phyloP scores from a whole-genome alignment of 1,284 basidiomycete genomes.

The Cerioporus squamosus region DNA sequence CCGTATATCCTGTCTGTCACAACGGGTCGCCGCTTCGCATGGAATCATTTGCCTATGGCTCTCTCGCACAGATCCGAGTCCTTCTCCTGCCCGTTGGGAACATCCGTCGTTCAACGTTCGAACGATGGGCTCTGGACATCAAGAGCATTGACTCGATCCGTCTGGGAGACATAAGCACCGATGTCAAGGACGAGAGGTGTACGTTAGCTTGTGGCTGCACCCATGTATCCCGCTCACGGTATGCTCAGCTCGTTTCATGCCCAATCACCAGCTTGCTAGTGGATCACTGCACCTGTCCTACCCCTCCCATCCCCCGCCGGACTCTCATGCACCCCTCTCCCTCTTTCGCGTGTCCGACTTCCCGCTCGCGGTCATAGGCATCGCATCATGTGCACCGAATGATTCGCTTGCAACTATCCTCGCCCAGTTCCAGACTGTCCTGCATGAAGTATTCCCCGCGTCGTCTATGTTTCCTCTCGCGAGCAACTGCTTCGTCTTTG shows the following conservation, averaged over 20 bases:
- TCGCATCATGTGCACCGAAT: constrained; percentile 66
- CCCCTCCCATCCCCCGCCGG: constrained; percentile 68
- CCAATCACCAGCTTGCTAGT: constrained; percentile 67
- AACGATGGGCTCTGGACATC: constrained; percentile 73
- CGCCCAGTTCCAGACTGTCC: constrained; percentile 64
- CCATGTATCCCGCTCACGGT: neutral
- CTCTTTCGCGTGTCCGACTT: constrained; percentile 80
- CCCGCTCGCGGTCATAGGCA: constrained; percentile 78
- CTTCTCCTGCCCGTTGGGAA: constrained; percentile 79
- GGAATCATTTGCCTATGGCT: constrained; percentile 75
- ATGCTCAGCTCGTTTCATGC: constrained; percentile 75
- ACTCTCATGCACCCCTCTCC: constrained; percentile 58
- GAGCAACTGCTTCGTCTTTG: constrained; percentile 79
- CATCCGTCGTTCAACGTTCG: constrained; percentile 65
- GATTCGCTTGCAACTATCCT: constrained; percentile 64
- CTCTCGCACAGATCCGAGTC: constrained; percentile 77
- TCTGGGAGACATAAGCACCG: constrained; percentile 79
- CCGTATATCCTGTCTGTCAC: neutral
- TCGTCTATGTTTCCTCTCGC: constrained; percentile 77
- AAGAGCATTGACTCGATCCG: constrained; percentile 71
- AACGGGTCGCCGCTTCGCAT: constrained; percentile 40
- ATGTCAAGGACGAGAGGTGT: constrained; percentile 81
- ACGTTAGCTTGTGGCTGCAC: constrained; percentile 24
- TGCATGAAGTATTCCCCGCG: constrained; percentile 67
- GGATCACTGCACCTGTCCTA: constrained; percentile 78